Base-by-base conservation (phyloP, 176 grass and related monocot genomes). In the Saccharum spontaneum region DNA sequence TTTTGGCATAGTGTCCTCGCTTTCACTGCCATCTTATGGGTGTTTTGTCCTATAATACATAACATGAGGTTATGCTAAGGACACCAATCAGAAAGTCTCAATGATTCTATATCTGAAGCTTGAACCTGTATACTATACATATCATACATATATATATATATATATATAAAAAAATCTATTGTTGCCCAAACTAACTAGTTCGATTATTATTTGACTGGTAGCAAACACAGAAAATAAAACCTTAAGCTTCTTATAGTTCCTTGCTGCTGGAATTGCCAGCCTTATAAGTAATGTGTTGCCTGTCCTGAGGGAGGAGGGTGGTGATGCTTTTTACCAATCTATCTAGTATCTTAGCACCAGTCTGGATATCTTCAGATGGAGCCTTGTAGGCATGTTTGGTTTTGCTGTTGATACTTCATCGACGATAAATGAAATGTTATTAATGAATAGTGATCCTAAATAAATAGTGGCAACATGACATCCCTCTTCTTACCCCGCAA, bases 61-160 rank as follows among this genome's bases (percentile, higher is more conserved):
- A 67, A 59, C 39, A 48, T 81, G 81, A 85, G 28, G n/a, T 84
- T 55, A 70, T 84, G 38, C 71, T 84, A 80, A 70, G 23, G 41
- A 68, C 22, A 79, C 15, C 40, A 78, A 80, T 69, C 39, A 76
- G 68, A 69, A 68, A 57, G 60, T 85, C 63, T 45, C 8, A 22
- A 82, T 69, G 65, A 10, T 26, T 48, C 17, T 66, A 69, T 67
- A 39, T 72, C 76, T 77, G 49, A 71, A 71, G 46, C 52, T 78
- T 62, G 18, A 71, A 52, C 70, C 28, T 10, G 24, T 85, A 34
- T 78, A 78, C 66, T 67, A 81, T 76, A 11, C 33, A 41, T 76
- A 17, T 69, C 15, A 59, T 85, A 16, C 18, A 17, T 60, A 23
- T 48, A 36, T 33, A 33, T 33, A 2, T 33, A 33, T 33, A 33